Base-by-base conservation (phyloP, 164 flowering plant species). In the Nelumbo lutea region DNA sequence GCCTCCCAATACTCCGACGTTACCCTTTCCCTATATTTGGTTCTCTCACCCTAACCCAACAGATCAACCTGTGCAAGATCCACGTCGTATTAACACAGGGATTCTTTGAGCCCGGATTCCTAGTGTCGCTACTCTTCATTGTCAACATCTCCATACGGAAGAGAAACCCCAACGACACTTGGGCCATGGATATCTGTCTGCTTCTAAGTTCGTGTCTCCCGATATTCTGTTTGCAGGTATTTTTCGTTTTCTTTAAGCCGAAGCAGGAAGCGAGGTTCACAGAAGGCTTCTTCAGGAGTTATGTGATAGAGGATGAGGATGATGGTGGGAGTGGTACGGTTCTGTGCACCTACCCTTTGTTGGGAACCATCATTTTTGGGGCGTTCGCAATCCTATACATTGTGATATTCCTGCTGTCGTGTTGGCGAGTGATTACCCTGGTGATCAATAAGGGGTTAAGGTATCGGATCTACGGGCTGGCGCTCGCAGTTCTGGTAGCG, bases 371-470 rank as follows among this genome's bases (percentile, higher is more conserved):
- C 3, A n/a, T 84, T 3, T 84, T 86, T 45, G 84, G 75, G 0
- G 82, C 63, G 1, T 88, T 87, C 55, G 85, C 65, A 5, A 43
- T 69, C 0, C 73, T 63, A 6, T 89, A 79, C 75, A 42, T 65
- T 11, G 0, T 83, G 8, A 76, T 69, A 4, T 89, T 90, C 66
- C 10, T 82, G 14, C 4, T 80, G 0, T 82, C 90, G 14, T 81
- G 81, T 50, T 79, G 85, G 82, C 76, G 65, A 56, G 88, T 80
- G 10, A 72, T 79, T 57, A 69, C 83, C 0, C 53, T 85, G 1
- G 97, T 82, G 38, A 90, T 90, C 59, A 89, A 89, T 72, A 87
- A 89, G 68, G 74, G 76, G 1, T 62, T 89, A 59, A 71, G 86
- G 77, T 42, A 56, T 3, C 76, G 92, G 55, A 81, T 86, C 39